These are phyloP conservation scores for Acanthamoeba royreba DNA, from an alignment of 208 protist species.

Conservation along the genomic window DNA sequence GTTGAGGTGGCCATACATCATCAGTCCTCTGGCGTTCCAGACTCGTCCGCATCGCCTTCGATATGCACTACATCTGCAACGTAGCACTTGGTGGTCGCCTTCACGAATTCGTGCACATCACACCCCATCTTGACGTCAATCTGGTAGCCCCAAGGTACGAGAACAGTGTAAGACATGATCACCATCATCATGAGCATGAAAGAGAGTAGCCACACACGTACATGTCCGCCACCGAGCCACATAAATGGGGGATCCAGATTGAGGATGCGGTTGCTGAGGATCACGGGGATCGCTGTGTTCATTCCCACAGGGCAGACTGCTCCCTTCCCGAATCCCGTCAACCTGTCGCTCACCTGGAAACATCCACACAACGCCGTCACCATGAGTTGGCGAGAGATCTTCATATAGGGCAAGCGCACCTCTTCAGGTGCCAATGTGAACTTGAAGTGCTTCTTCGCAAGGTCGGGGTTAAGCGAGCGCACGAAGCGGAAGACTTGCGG, in stretches of 20 bases:
- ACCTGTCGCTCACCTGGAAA: background rate
- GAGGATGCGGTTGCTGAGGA: slow-evolving; percentile 19
- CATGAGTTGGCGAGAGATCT: background rate
- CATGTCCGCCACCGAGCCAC: slow-evolving; percentile 52
- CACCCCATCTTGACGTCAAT: slow-evolving; percentile 36
- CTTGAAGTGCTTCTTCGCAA: slow-evolving; percentile 51
- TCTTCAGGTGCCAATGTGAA: slow-evolving; percentile 34
- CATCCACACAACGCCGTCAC: background rate
- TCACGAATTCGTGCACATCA: slow-evolving; percentile 23
- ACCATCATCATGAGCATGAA: background rate
- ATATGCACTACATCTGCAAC: background rate
- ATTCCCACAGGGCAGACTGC: slow-evolving; percentile 38
- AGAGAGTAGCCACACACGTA: background rate
- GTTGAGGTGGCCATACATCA: no score
- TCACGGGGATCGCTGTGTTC: slow-evolving; percentile 15
- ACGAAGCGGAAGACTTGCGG: slow-evolving; percentile 35
- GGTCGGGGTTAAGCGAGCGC: background rate
- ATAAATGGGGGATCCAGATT: slow-evolving; percentile 41
- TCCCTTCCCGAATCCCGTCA: slow-evolving; percentile 45
- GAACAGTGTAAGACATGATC: background rate
- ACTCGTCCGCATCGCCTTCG: background rate
- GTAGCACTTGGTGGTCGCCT: background rate
- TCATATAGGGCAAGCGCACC: background rate
- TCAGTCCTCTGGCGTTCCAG: background rate
- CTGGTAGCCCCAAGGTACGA: background rate